Conservation (phyloP, 768 basidiomycete genomes). For the Trametes villosa region DNA sequence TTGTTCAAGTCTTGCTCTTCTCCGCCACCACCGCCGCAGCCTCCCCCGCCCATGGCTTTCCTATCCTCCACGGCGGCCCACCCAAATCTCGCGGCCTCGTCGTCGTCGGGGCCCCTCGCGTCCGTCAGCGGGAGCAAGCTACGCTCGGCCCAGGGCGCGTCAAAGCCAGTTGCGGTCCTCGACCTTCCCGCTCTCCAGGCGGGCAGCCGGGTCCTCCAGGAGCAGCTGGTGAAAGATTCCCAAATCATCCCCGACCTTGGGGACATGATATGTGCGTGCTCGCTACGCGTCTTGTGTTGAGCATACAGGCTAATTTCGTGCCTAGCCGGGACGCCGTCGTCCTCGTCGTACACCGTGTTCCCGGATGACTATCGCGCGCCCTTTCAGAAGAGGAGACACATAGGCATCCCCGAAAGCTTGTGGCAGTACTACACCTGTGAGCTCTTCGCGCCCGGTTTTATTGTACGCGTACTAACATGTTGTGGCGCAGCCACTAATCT, state of each 20-base stretch:
- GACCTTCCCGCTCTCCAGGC: conserved; percentile 67
- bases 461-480: conserved; percentile 24
- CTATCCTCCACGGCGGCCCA: conserved; percentile 12
- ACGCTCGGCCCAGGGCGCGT: conserved; percentile 22
- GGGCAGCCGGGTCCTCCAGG: conserved; percentile 69
- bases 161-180: conserved; percentile 40
- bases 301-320: neutral
- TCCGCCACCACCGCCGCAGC: conserved; percentile 15
- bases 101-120: conserved; percentile 15
- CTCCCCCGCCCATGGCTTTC: conserved; percentile 16
- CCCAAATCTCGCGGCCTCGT: conserved; percentile 18
- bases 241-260: conserved; percentile 77
- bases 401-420: conserved; percentile 77
- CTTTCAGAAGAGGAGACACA: conserved; percentile 76
- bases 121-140: conserved; percentile 23
- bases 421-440: conserved; percentile 80
- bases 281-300: neutral
- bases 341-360: conserved; percentile 78
- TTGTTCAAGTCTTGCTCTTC: conserved; percentile 25
- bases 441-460: neutral
- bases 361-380: conserved; percentile 79
- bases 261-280: conserved; percentile 47
- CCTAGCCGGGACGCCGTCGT: conserved; percentile 65
- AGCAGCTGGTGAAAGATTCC: conserved; percentile 72
- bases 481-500: conserved; percentile 58